These are phyloP conservation scores for Pleurotus eryngii DNA, from an alignment of 768 basidiomycete genomes.

Conservation along the genomic window DNA sequence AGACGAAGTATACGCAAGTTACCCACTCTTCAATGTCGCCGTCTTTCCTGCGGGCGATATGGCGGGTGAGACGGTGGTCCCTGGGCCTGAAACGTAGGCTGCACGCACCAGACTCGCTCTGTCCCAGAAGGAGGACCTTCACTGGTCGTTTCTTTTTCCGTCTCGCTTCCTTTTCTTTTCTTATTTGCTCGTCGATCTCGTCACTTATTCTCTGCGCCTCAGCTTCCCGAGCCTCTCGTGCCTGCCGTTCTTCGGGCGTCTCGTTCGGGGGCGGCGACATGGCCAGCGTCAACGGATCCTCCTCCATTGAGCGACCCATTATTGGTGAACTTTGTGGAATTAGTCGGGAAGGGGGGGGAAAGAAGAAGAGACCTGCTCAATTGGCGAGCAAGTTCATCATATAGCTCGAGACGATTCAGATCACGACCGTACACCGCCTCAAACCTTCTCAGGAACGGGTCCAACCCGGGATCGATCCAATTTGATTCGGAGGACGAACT, in stretches of 20 bases:
- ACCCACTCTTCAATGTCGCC: slow-evolving; percentile 72
- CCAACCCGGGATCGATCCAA: slow-evolving; percentile 2
- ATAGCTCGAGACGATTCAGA: not conserved
- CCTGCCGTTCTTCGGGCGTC: slow-evolving; percentile 49
- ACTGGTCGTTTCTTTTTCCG: slow-evolving; percentile 67
- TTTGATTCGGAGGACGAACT: slow-evolving; percentile 3
- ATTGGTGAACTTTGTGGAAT: not conserved
- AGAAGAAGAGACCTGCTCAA: slow-evolving; percentile 5
- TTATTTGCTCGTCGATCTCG: slow-evolving; percentile 72
- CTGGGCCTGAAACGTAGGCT: not conserved
- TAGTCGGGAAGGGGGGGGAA: not conserved
- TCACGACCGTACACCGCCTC: slow-evolving; percentile 7
- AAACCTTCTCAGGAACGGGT: slow-evolving; percentile 6
- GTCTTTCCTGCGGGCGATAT: slow-evolving; percentile 53
- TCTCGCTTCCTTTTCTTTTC: slow-evolving; percentile 52
- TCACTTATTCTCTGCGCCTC: slow-evolving; percentile 66
- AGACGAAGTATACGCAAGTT: not conserved
- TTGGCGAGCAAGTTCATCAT: slow-evolving; percentile 5
- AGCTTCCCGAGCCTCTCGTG: slow-evolving; percentile 57
- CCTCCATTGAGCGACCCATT: slow-evolving; percentile 35
- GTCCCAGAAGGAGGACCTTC: slow-evolving; percentile 70
- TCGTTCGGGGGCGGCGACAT: slow-evolving; percentile 67
- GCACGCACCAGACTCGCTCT: slow-evolving; percentile 14
- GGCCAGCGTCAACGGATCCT: slow-evolving; percentile 61
- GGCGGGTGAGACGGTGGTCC: too few species aligned